Evolutionary conservation across 768 basidiomycete species (phyloP), one percentile per base, ranked within the genome.

Genomic region (Asterophora lycoperdoides): DNA sequence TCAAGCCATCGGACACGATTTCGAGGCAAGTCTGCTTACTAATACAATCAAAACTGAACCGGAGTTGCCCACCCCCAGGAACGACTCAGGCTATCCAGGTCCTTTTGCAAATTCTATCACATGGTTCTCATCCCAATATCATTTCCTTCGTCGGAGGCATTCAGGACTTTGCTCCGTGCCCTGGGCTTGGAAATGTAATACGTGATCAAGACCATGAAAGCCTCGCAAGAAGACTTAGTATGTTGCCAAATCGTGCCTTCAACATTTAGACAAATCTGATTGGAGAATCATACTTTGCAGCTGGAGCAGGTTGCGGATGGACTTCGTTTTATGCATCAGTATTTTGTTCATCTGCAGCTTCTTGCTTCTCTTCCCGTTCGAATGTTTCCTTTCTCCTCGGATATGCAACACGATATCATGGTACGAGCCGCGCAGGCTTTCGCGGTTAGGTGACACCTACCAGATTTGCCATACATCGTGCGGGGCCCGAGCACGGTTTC

Each of bases 391-490:
- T 41, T 32, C n/a, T n/a, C n/a, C n/a, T 40, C 78, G 78, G 72
- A 73, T 47, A 68, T 80, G 70, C 71, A 78, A n/a, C n/a, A n/a
- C 50, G 63, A 67, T 1, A 68, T 78, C 11, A 74, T 80, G 73
- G 76, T 77, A 44, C 52, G 54, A 39, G 30, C 39, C 10, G 3
- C 29, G 1, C 5, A 9, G n/a, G n/a, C n/a, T n/a, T n/a, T n/a
- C n/a, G n/a, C n/a, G n/a, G 26, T 14, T 46, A 75, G 72, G 75
- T 78, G 3, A 69, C 23, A 23, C 23, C 23, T 23, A 23, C 23
- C 23, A 23, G 77, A 78, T 60, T 65, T 80, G 5, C 75, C 77
- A 2, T 78, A 73, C 49, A 69, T 74, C 40, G 76, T 77, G n/a
- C n/a, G n/a, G n/a, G n/a, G n/a, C n/a, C 55, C n/a, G 74, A 62